Evolutionary conservation across 2,329 filamentous ascomycete species (phyloP).

Genomic region (Colletotrichum chrysophilum): DNA sequence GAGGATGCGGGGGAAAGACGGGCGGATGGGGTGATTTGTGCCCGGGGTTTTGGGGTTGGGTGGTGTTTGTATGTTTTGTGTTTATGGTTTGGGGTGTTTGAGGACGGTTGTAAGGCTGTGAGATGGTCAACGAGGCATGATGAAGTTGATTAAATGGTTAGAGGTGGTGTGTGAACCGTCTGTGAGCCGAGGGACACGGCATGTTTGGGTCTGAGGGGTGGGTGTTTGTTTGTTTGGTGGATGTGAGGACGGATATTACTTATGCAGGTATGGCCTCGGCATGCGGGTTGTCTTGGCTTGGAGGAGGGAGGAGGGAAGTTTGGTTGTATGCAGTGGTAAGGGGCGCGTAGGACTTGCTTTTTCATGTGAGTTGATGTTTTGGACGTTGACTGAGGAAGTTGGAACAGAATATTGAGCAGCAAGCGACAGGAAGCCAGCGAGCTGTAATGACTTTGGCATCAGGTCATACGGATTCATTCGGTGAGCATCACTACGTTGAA

Average conservation of each 20-base stretch:
- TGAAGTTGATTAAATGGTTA: background rate
- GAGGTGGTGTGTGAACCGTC: background rate
- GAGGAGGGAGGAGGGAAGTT: background rate
- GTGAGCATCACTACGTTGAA: background rate
- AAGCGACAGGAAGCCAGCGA: background rate
- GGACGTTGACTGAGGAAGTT: background rate
- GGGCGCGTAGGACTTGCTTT: background rate
- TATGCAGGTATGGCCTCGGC: background rate
- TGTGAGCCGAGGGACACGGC: background rate
- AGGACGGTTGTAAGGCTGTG: background rate
- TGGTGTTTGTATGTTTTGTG: background rate
- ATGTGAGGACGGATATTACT: background rate
- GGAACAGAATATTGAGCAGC: background rate
- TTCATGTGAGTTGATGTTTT: background rate
- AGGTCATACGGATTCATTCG: background rate
- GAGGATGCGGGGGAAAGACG: background rate
- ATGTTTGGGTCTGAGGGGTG: background rate
- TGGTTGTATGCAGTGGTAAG: background rate
- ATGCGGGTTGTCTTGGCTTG: background rate
- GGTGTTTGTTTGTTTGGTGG: background rate
- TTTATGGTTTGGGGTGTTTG: background rate
- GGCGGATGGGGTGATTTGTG: background rate
- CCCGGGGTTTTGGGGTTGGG: background rate
- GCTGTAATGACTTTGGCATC: background rate
- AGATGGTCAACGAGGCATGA: background rate